Evolutionary conservation across 2,329 filamentous ascomycete genomes (phyloP).

Genomic region (Calonectria ilicicola): DNA sequence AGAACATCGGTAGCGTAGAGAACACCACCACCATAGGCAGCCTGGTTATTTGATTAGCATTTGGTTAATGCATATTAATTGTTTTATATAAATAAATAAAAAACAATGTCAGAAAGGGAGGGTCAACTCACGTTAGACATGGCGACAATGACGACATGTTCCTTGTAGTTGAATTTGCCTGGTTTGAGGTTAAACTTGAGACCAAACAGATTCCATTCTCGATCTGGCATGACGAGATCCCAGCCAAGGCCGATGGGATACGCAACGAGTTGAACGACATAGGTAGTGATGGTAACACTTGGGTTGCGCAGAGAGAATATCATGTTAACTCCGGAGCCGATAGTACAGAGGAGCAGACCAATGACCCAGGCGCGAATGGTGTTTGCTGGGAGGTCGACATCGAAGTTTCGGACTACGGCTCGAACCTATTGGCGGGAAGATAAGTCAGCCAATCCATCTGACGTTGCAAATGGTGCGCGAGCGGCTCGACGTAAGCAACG

Average conservation of each 20-base stretch:
- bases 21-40: constrained; percentile 68
- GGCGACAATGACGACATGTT: constrained; percentile 71
- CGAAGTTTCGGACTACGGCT: constrained; percentile 73
- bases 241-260: constrained; percentile 69
- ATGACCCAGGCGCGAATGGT: constrained; percentile 75
- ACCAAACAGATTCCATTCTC: constrained; percentile 63
- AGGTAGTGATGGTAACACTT: constrained; percentile 69
- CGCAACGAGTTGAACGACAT: constrained; percentile 71
- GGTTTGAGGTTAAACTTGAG: constrained; percentile 68
- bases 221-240: constrained; percentile 67
- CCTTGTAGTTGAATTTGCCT: constrained; percentile 71
- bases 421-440: constrained; percentile 62
- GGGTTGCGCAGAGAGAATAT: constrained; percentile 71
- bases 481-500: not conserved
- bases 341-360: constrained; percentile 69
- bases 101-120: not conserved
- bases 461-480: not conserved
- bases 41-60: constrained; percentile 50
- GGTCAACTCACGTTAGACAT: constrained; percentile 70
- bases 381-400: constrained; percentile 73
- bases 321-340: constrained; percentile 73
- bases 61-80: not conserved
- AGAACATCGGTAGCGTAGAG: constrained; percentile 67
- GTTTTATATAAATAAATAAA: not conserved
- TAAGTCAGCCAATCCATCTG: constrained; percentile 11